Percentiles rank a stretch among this genome's conserved stretches.
Evolutionary conservation across 2,329 filamentous ascomycete species (phyloP).

Genomic region (Akanthomyces muscarius): DNA sequence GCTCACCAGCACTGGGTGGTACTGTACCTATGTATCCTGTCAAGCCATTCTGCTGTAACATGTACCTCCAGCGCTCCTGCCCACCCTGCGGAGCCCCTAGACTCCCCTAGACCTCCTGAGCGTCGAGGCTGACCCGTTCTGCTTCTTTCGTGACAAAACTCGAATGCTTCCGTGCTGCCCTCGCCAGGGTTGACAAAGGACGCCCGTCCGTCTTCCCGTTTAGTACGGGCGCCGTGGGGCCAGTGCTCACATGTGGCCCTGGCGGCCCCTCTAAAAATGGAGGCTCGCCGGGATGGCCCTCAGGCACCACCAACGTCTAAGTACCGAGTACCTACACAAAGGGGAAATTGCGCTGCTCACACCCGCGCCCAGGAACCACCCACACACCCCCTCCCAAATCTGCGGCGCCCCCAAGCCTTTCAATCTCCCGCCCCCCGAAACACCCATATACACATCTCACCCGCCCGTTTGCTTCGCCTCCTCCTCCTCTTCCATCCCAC

Average conservation of each 20-base stretch:
- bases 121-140: too few species aligned
- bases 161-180: neutral
- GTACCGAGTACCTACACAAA: neutral
- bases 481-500: neutral
- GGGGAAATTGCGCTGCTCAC: slow-evolving; percentile 15
- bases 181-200: neutral
- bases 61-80: too few species aligned
- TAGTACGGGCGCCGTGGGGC: neutral
- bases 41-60: too few species aligned
- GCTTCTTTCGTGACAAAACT: too few species aligned
- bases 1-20: too few species aligned
- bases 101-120: too few species aligned
- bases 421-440: neutral
- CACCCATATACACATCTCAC: slow-evolving; percentile 14
- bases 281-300: slow-evolving; percentile 2
- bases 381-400: neutral
- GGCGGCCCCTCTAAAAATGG: slow-evolving; percentile 5
- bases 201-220: neutral
- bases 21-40: too few species aligned
- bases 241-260: neutral
- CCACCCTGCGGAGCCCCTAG: too few species aligned
- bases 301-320: neutral
- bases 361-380: slow-evolving; percentile 9
- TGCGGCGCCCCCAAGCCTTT: neutral
- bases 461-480: slow-evolving; percentile 11